These are phyloP conservation scores for Aureobasidium musti DNA, from an alignment of 2,329 filamentous ascomycete genomes.

Conservation along the genomic window DNA sequence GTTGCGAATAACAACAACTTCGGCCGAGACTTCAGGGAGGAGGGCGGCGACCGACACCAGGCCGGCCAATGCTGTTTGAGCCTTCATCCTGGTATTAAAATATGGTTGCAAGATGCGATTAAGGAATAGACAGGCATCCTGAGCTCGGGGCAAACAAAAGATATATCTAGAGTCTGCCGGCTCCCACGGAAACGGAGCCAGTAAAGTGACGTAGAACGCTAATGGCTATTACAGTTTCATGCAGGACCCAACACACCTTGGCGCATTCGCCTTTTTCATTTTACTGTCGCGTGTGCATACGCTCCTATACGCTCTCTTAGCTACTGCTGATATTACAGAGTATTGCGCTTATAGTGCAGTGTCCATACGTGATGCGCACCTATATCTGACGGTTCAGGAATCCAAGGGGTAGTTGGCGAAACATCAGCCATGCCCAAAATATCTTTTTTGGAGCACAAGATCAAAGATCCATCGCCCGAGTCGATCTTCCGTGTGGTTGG, in stretches of 20 bases:
- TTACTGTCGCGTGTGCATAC: constrained; percentile 13
- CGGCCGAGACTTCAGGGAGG: constrained; percentile 9
- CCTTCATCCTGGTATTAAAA: constrained; percentile 20
- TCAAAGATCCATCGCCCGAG: background rate
- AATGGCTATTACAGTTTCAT: constrained; percentile 24
- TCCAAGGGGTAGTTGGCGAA: too few species aligned
- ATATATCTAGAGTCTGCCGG: constrained; percentile 15
- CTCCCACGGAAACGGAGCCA: constrained; percentile 23
- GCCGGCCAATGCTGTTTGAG: constrained; percentile 22
- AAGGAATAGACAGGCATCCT: background rate
- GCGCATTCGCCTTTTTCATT: constrained; percentile 6
- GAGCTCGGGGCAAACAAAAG: constrained; percentile 12
- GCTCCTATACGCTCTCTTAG: background rate
- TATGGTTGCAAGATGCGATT: background rate
- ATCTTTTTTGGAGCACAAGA: constrained; percentile 9
- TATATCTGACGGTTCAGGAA: too few species aligned
- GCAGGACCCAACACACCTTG: constrained; percentile 21
- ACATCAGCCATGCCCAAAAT: background rate
- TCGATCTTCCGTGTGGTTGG: constrained; percentile 4
- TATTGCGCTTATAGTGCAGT: background rate
- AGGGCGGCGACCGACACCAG: constrained; percentile 23
- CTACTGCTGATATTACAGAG: background rate
- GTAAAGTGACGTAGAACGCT: constrained; percentile 19
- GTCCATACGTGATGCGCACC: background rate
- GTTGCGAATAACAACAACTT: constrained; percentile 26